Evolutionary conservation across 768 basidiomycete genomes (phyloP).

Genomic region (Tremella fuciformis): DNA sequence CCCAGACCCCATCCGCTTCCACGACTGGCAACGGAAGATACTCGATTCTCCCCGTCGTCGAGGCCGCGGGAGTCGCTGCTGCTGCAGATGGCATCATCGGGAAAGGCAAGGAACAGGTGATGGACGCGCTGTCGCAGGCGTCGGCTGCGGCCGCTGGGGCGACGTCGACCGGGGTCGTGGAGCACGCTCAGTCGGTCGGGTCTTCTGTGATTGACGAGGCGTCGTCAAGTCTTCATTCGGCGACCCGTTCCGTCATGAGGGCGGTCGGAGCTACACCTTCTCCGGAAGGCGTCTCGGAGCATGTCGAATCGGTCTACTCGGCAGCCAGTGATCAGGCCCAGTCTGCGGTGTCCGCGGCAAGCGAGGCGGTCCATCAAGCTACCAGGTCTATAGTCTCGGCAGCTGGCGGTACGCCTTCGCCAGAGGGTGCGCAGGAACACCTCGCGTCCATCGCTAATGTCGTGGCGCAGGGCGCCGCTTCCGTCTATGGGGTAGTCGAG

Average conservation of each 20-base stretch:
- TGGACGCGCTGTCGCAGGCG: slow-evolving; percentile 40
- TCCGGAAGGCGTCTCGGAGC: slow-evolving; percentile 27
- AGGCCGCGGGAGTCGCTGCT: slow-evolving; percentile 31
- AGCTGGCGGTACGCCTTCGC: slow-evolving; percentile 38
- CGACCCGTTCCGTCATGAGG: slow-evolving; percentile 33
- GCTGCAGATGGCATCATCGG: slow-evolving; percentile 36
- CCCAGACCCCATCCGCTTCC: slow-evolving; percentile 9
- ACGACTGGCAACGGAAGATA: slow-evolving; percentile 14
- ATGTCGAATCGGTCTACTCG: slow-evolving; percentile 22
- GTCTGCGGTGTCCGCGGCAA: slow-evolving; percentile 29
- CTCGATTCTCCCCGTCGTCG: slow-evolving; percentile 40
- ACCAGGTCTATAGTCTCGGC: slow-evolving; percentile 37
- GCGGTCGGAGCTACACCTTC: slow-evolving; percentile 41
- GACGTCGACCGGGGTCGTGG: slow-evolving; percentile 20
- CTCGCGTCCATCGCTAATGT: slow-evolving; percentile 28
- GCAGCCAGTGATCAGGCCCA: slow-evolving; percentile 29
- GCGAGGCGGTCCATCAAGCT: slow-evolving; percentile 25
- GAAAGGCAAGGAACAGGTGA: slow-evolving; percentile 47
- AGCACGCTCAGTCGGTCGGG: slow-evolving; percentile 26
- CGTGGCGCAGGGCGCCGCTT: slow-evolving; percentile 26
- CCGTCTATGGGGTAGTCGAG: slow-evolving; percentile 20
- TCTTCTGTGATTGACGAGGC: slow-evolving; percentile 24
- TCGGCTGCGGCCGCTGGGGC: slow-evolving; percentile 17
- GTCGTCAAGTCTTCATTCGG: slow-evolving; percentile 25
- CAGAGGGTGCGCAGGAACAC: slow-evolving; percentile 33